Evolutionary conservation across 2,329 filamentous ascomycete genomes (phyloP).

Genomic region (Xylariaceae sp.): DNA sequence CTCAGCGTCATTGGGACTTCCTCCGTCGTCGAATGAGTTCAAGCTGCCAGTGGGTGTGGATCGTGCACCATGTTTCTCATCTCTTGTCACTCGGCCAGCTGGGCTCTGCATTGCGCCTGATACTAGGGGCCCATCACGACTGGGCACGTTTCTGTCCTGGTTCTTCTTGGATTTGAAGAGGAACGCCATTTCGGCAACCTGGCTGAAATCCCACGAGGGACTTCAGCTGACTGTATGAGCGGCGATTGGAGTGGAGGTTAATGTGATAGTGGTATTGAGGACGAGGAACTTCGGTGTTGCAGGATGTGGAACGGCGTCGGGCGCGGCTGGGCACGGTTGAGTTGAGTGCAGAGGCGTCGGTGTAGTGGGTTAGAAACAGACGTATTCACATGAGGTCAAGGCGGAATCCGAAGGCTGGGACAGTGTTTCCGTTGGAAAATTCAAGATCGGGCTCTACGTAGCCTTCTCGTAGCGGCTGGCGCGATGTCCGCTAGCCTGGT

Average conservation of each 20-base stretch:
- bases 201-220: conserved; percentile 29
- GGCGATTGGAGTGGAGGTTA: conserved; percentile 4
- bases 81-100: conserved; percentile 45
- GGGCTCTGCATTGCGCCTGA: conserved; percentile 48
- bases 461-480: too few relatives aligned
- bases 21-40: conserved; percentile 62
- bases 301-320: not conserved
- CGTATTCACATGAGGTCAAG: too few relatives aligned
- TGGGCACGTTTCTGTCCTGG: conserved; percentile 57
- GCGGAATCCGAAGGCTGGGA: too few relatives aligned
- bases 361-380: too few relatives aligned
- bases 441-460: too few relatives aligned
- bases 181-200: conserved; percentile 64
- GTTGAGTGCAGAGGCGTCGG: too few relatives aligned
- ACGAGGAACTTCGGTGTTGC: not conserved
- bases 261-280: conserved; percentile 1
- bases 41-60: conserved; percentile 75
- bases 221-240: conserved; percentile 23
- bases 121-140: conserved; percentile 32
- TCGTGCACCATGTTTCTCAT: conserved; percentile 56
- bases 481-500: too few relatives aligned
- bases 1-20: conserved; percentile 58
- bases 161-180: conserved; percentile 80
- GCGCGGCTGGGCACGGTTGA: not conserved
- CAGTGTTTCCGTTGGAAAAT: too few relatives aligned